Conservation (phyloP, 2,329 filamentous ascomycete genomes). For the Leptographium lundbergii region DNA sequence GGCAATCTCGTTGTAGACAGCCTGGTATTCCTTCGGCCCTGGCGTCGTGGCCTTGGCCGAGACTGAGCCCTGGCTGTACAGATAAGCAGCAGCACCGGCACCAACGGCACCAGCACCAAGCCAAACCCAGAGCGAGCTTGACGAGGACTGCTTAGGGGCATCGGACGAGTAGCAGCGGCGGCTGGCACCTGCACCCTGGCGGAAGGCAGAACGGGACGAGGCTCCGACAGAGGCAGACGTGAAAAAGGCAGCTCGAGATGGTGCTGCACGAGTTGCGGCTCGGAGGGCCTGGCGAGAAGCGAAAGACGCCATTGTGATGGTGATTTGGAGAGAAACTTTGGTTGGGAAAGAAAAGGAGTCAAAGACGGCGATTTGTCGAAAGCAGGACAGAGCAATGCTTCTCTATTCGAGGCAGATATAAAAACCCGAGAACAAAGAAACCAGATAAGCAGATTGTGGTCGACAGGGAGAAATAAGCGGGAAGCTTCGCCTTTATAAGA, state of each 20-base stretch:
- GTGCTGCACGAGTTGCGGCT: conserved; percentile 43
- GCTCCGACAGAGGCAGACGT: conserved; percentile 47
- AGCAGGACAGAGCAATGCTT: background rate
- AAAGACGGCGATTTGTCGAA: background rate
- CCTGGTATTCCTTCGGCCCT: conserved; percentile 81
- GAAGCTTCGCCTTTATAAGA: background rate
- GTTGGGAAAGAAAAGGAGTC: conserved; percentile 5
- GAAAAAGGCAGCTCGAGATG: conserved; percentile 9
- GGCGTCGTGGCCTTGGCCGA: conserved; percentile 54
- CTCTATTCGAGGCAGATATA: background rate
- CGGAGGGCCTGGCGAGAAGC: conserved; percentile 41
- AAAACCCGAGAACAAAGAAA: background rate
- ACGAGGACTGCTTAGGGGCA: conserved; percentile 36
- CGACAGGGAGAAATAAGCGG: conserved; percentile 18
- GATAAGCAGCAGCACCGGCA: conserved; percentile 53
- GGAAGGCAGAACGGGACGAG: conserved; percentile 54
- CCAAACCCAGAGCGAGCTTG: conserved; percentile 37
- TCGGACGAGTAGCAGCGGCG: conserved; percentile 72
- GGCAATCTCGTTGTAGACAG: conserved; percentile 84
- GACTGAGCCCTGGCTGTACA: conserved; percentile 44
- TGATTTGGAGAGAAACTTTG: background rate
- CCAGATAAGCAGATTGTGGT: background rate
- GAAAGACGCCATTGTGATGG: conserved; percentile 28
- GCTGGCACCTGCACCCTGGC: conserved; percentile 39
- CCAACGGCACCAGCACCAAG: conserved; percentile 45